Base-by-base conservation (phyloP, 805 yeast genomes). In the Ogataea saltuana region DNA sequence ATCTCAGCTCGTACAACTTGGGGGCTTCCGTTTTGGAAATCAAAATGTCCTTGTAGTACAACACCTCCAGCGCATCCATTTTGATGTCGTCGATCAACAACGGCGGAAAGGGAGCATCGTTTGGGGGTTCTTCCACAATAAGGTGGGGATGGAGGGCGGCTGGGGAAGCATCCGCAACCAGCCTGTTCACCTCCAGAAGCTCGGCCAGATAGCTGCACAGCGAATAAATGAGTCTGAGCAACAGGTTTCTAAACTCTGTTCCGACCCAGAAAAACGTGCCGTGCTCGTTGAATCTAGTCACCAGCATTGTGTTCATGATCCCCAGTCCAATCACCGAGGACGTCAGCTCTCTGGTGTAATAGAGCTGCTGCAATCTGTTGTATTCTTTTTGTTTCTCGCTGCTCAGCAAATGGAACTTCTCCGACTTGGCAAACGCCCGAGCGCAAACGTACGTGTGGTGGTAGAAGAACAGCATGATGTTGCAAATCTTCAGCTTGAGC, bases 381-480 rank as follows among this genome's bases (percentile, higher is more conserved):
- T 44, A 38, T 15, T 48, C 43, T 12, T 13, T 13, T 39, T 46
- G 35, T 23, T 45, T 41, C 8, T 34, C 29, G 15, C 29, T 40
- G 12, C 45, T 16, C 20, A 41, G 33, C 4, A 15, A 18, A 27
- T 38, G 40, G 8, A 59, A 43, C 4, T 23, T 26, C 22, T 45
- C 37, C n/a, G 53, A 50, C 13, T 49, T 43, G 2, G 33, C 31
- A 7, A 52, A 38, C 2, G 30, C n/a, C 20, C 35, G 41, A 1
- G 48, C 41, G 18, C 48, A 29, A 7, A 20, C 39, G 34, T 52
- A 47, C 15, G 51, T 23, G 39, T 54, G 49, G 15, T 40, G 28
- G 33, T 56, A 60, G n/a, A 56, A 41, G 31, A 51, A 56, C 19
- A 56, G 28, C 7, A 60, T 29, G 30, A 60, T 22, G 38, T 52